Evolutionary conservation across 345 rosid species (phyloP).

Genomic region (Lagerstroemia speciosa): DNA sequence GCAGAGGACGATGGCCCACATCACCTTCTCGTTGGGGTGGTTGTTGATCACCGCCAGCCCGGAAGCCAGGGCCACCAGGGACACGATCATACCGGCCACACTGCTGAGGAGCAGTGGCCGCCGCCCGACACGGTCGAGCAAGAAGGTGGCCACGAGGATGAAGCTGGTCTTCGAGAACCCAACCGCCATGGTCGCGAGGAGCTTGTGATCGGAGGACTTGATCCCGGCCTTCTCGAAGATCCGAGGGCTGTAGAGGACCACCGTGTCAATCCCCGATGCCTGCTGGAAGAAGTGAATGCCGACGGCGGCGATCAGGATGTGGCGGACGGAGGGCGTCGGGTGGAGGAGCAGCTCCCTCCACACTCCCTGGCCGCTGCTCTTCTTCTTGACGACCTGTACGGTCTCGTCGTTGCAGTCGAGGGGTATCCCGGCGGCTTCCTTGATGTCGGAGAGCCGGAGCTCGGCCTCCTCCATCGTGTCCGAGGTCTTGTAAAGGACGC

Average conservation of each 20-base stretch:
- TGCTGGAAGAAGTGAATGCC: constrained; percentile 72
- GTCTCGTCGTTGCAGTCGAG: constrained; percentile 64
- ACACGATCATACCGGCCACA: constrained; percentile 52
- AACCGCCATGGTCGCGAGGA: constrained; percentile 62
- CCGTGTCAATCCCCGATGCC: constrained; percentile 63
- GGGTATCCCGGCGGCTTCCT: constrained; percentile 72
- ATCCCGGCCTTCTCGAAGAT: constrained; percentile 70
- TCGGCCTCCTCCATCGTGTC: constrained; percentile 49
- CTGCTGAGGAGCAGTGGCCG: constrained; percentile 53
- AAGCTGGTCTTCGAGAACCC: constrained; percentile 48
- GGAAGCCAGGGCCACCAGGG: constrained; percentile 28
- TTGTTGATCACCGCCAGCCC: constrained; percentile 9
- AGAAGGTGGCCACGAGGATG: constrained; percentile 56
- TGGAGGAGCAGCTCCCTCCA: constrained; percentile 54
- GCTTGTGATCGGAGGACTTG: constrained; percentile 24
- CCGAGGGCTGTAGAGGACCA: constrained; percentile 59
- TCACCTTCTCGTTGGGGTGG: constrained; percentile 9
- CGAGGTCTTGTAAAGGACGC: constrained; percentile 67
- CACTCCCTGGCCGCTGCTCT: constrained; percentile 47
- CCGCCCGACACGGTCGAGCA: constrained; percentile 58
- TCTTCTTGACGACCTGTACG: constrained; percentile 18
- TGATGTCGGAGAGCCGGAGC: constrained; percentile 59
- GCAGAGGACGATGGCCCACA: constrained; percentile 21
- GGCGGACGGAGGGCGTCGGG: constrained; percentile 54
- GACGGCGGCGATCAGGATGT: constrained; percentile 40